Conservation (phyloP, 1,284 basidiomycete species). For the Papiliotrema terrestris region DNA sequence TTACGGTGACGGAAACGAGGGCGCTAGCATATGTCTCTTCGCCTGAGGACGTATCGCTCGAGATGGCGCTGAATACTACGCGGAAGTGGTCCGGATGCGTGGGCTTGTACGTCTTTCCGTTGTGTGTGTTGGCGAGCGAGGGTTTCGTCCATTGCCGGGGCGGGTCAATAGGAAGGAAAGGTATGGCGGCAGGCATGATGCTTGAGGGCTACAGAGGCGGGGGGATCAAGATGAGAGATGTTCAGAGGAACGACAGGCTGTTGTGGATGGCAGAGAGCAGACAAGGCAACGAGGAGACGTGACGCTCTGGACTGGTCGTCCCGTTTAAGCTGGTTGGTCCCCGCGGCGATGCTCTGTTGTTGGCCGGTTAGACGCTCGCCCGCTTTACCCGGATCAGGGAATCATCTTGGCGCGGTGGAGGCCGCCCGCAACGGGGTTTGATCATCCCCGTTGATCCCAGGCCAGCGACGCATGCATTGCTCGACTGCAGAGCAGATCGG, state of each 20-base stretch:
- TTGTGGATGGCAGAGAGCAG: too few species aligned
- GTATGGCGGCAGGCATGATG: constrained; percentile 26
- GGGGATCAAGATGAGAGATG: too few species aligned
- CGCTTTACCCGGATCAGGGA: too few species aligned
- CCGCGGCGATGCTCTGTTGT: background rate
- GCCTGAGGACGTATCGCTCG: constrained; percentile 1
- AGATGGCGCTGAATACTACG: constrained; percentile 35
- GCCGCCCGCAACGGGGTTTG: background rate
- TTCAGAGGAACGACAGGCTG: too few species aligned
- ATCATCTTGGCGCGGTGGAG: background rate
- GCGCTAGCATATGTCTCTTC: constrained; percentile 42
- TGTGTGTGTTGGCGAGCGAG: constrained; percentile 28
- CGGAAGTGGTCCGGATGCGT: constrained; percentile 41
- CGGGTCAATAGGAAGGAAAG: constrained; percentile 21
- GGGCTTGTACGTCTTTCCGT: constrained; percentile 40
- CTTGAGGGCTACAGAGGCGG: too few species aligned
- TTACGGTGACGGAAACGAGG: constrained; percentile 38
- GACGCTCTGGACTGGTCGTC: too few species aligned
- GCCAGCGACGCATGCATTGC: too few species aligned
- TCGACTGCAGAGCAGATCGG: too few species aligned
- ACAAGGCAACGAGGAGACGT: too few species aligned
- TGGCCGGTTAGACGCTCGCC: background rate
- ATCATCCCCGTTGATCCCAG: too few species aligned
- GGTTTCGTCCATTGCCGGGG: constrained; percentile 36
- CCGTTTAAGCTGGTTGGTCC: background rate